Base-by-base conservation (phyloP, 352 stramenopile species). In the Pythium dissotocum region DNA sequence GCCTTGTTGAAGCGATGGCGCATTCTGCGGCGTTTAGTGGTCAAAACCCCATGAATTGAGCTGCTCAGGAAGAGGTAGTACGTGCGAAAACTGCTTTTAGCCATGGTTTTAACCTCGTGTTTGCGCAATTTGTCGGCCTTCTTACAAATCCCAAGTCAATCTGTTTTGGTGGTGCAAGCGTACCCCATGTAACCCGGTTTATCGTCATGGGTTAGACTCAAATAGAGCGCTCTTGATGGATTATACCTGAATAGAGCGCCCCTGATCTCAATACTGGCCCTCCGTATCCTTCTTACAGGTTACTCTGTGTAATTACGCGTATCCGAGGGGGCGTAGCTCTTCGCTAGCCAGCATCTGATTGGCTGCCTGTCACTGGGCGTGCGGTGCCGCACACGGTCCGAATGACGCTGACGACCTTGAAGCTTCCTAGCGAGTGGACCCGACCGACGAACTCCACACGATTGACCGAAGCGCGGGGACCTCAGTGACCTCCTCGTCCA, bases 121-220 rank as follows among this genome's bases (percentile, higher is more conserved):
- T 70, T 70, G 63, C 63, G 63, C 63, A 70, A 70, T 55, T 61
- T 36, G 1, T 18, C 16, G 13, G 38, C 38, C 38, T 16, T 44
- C 38, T 6, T 14, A 44, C 5, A 6, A 16, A 14, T 7, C 18
- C 14, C 40, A 16, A 48, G 10, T n/a, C 8, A 13, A 49, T 26
- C 58, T 40, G 38, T 65, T 58, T 54, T 71, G 65, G 59, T 72
- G 49, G 65, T 67, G 40, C 57, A 65, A 56, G 33, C 49, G 14
- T 6, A 42, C 16, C 13, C 38, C 12, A n/a, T 42, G 35, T 21
- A 58, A 33, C 48, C 48, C 4, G 8, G 48, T 55, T 16, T 55
- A 55, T 6, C 48, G 12, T 48, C 2, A 30, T 30, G 28, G 28
- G 28, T 30, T 30, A 30, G 2, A 30, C 28, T 4, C 4, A 4